A percentile compares a stretch with the other conserved stretches of the same genome.
phyloP scores from a whole-genome alignment of 148 eudicot genomes.

The Pharnaceum exiguum region DNA sequence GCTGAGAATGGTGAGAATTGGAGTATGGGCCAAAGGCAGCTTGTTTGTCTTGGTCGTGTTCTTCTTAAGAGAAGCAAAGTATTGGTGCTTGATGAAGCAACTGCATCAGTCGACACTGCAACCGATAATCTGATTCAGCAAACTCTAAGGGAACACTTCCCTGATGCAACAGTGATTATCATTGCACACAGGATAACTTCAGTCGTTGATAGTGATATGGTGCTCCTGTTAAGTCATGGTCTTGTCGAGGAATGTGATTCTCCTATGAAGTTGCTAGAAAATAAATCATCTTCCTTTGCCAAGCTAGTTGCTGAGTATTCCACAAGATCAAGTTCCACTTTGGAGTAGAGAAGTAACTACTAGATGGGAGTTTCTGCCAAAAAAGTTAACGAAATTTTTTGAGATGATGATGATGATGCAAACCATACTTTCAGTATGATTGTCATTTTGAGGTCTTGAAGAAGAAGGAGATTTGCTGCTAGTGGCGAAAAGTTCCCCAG shows the following conservation, averaged over 20 bases:
- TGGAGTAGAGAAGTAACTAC: background rate
- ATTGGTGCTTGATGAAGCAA: constrained; percentile 38
- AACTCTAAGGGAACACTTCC: constrained; percentile 19
- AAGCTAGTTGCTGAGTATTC: constrained; percentile 49
- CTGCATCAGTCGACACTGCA: constrained; percentile 45
- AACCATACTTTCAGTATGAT: too few species aligned
- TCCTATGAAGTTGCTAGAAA: constrained; percentile 45
- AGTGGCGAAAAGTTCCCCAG: too few species aligned
- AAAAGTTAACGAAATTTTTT: too few species aligned
- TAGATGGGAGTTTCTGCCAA: too few species aligned
- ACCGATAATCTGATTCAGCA: constrained; percentile 35
- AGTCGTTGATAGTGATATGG: constrained; percentile 58
- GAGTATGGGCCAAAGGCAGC: constrained; percentile 54
- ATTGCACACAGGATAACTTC: constrained; percentile 22
- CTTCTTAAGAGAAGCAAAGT: constrained; percentile 43
- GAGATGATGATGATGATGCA: too few species aligned
- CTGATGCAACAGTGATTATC: constrained; percentile 10
- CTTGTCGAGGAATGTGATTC: constrained; percentile 39
- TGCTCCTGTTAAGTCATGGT: constrained; percentile 31
- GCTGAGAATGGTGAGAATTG: constrained; percentile 45
- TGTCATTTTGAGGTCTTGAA: too few species aligned
- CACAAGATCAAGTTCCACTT: constrained; percentile 10
- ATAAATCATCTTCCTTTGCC: constrained; percentile 47
- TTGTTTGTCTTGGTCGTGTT: constrained; percentile 46
- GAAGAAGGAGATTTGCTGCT: too few species aligned